These are phyloP conservation scores for Trichoderma brevicompactum DNA, from an alignment of 2,329 filamentous ascomycete genomes.

Conservation along the genomic window DNA sequence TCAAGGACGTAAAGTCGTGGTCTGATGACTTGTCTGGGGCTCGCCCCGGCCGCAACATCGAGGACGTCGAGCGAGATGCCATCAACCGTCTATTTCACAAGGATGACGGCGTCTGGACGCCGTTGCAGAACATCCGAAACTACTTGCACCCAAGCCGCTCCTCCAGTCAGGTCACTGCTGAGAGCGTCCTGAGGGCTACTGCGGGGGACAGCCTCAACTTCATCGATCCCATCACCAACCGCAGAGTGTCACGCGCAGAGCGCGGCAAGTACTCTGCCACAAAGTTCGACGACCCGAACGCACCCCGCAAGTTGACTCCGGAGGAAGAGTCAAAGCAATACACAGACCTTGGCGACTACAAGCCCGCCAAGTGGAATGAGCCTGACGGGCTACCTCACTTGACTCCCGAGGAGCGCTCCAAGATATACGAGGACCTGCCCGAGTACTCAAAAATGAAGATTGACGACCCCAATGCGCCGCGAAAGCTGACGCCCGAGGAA, in stretches of 20 bases:
- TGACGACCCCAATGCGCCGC: conserved; percentile 38
- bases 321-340: conserved; percentile 42
- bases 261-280: conserved; percentile 43
- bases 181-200: conserved; percentile 37
- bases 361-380: conserved; percentile 39
- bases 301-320: conserved; percentile 36
- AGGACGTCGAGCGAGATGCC: conserved; percentile 51
- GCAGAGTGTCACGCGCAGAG: conserved; percentile 47
- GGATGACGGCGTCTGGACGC: conserved; percentile 40
- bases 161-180: conserved; percentile 33
- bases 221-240: conserved; percentile 65
- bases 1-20: conserved; percentile 43
- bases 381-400: conserved; percentile 36
- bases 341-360: conserved; percentile 44
- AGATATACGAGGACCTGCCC: conserved; percentile 43
- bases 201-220: conserved; percentile 29
- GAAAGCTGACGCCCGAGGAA: conserved; percentile 39
- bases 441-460: conserved; percentile 41
- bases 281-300: conserved; percentile 44
- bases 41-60: conserved; percentile 49
- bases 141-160: conserved; percentile 37
- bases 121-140: conserved; percentile 42
- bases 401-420: conserved; percentile 41
- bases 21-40: conserved; percentile 45
- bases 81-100: conserved; percentile 49